These are phyloP conservation scores for Aeschynomene evenia DNA, from an alignment of 306 rosid species.

Conservation along the genomic window DNA sequence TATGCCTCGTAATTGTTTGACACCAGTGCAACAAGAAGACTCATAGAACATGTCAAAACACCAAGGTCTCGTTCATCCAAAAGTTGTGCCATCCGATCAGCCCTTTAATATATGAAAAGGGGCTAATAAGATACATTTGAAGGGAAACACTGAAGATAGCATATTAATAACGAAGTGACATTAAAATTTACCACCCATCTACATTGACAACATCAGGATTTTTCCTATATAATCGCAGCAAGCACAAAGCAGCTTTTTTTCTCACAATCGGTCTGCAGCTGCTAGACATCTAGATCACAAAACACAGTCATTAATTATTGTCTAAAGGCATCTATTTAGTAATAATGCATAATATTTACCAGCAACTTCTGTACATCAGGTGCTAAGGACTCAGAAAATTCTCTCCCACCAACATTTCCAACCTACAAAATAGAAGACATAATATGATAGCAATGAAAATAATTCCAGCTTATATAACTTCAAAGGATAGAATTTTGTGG, in stretches of 20 bases:
- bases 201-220: slow-evolving; percentile 83
- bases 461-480: background rate
- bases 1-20: slow-evolving; percentile 65
- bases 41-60: slow-evolving; percentile 79
- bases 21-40: slow-evolving; percentile 79
- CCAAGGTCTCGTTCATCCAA: slow-evolving; percentile 87
- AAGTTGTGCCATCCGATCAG: slow-evolving; percentile 74
- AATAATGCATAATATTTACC: slow-evolving; percentile 39
- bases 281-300: slow-evolving; percentile 60
- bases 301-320: slow-evolving; percentile 21
- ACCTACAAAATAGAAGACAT: slow-evolving; percentile 46
- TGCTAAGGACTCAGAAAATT: slow-evolving; percentile 78
- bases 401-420: slow-evolving; percentile 88
- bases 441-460: background rate
- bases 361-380: slow-evolving; percentile 81
- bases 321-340: background rate
- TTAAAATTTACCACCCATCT: slow-evolving; percentile 65
- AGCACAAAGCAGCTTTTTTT: slow-evolving; percentile 75
- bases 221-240: slow-evolving; percentile 73
- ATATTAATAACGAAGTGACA: slow-evolving; percentile 12
- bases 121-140: slow-evolving; percentile 9
- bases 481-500: background rate
- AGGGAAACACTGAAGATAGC: background rate
- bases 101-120: slow-evolving; percentile 41
- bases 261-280: slow-evolving; percentile 88